A percentile compares a stretch with the other conserved stretches of the same genome.
Evolutionary conservation across 805 yeast species (phyloP).

Genomic region (Lipomyces yamadae): DNA sequence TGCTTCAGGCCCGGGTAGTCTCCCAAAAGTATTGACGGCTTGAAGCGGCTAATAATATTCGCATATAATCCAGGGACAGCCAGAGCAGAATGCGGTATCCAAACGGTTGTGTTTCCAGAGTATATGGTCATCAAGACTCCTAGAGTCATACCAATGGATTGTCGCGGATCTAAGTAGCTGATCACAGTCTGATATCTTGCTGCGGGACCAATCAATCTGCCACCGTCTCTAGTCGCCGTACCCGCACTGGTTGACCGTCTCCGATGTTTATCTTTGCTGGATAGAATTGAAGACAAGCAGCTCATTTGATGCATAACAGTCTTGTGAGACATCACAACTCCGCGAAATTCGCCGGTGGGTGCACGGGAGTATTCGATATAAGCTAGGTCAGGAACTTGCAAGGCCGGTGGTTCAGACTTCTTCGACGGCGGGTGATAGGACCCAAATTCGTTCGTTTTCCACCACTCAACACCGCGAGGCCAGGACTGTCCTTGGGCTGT

Average conservation of each 20-base stretch:
- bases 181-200: constrained; percentile 60
- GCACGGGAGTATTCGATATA: constrained; percentile 91
- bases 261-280: constrained; percentile 43
- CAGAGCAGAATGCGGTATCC: constrained; percentile 76
- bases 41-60: constrained; percentile 68
- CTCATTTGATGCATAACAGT: constrained; percentile 89
- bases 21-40: constrained; percentile 75
- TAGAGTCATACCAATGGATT: constrained; percentile 83
- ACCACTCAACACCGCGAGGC: constrained; percentile 75
- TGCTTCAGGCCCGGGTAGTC: constrained; percentile 89
- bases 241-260: constrained; percentile 8
- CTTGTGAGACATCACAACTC: constrained; percentile 89
- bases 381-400: constrained; percentile 81
- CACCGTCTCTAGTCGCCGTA: constrained; percentile 10
- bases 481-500: constrained; percentile 57
- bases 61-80: constrained; percentile 88
- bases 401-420: constrained; percentile 63
- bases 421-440: constrained; percentile 62
- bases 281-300: constrained; percentile 68
- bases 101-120: constrained; percentile 78
- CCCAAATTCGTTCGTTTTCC: constrained; percentile 90
- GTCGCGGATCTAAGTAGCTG: constrained; percentile 69
- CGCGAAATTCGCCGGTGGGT: constrained; percentile 88
- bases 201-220: constrained; percentile 34
- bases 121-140: constrained; percentile 82